Conservation (phyloP, 768 basidiomycete species). For the Porpolomopsis calyptriformis region DNA sequence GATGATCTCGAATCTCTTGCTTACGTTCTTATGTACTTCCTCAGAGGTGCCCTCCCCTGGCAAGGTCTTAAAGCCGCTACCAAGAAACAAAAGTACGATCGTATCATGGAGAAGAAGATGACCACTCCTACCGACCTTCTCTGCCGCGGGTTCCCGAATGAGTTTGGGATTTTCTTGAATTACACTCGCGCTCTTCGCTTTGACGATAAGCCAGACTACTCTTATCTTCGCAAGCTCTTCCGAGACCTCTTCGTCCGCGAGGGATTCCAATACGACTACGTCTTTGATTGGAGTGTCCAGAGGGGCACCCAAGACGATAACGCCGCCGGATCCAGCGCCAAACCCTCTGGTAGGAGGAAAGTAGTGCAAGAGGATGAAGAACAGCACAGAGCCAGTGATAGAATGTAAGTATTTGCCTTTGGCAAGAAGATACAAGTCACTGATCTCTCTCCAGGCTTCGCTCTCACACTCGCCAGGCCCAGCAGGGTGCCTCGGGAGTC, state of each 20-base stretch:
- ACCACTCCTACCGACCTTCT: slow-evolving; percentile 94
- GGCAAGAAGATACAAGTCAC: slow-evolving; percentile 4
- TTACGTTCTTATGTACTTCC: slow-evolving; percentile 99
- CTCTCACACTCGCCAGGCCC: slow-evolving; percentile 77
- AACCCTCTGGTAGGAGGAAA: slow-evolving; percentile 60
- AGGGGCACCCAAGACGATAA: slow-evolving; percentile 60
- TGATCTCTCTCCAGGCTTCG: slow-evolving; percentile 50
- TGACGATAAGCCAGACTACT: slow-evolving; percentile 99
- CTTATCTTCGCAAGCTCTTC: slow-evolving; percentile 99
- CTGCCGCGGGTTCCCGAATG: slow-evolving; percentile 99
- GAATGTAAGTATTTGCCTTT: slow-evolving; percentile 52
- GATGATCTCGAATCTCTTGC: slow-evolving; percentile 98
- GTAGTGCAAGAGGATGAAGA: slow-evolving; percentile 81
- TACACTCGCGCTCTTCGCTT: slow-evolving; percentile 98
- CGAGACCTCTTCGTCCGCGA: slow-evolving; percentile 94
- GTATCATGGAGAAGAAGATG: slow-evolving; percentile 99
- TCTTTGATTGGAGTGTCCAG: slow-evolving; percentile 97
- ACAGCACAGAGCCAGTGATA: slow-evolving; percentile 59
- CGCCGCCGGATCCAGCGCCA: slow-evolving; percentile 48
- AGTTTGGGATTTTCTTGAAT: slow-evolving; percentile 98
- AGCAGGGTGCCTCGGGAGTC: slow-evolving; percentile 44
- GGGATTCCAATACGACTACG: slow-evolving; percentile 98
- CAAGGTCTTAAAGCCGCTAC: slow-evolving; percentile 99
- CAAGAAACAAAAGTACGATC: slow-evolving; percentile 99
- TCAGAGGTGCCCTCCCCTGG: slow-evolving; percentile 96